Percentiles rank a stretch among this genome's conserved stretches.
Evolutionary conservation across 1,284 basidiomycete species (phyloP).

Genomic region (Ustilago xerochloae): DNA sequence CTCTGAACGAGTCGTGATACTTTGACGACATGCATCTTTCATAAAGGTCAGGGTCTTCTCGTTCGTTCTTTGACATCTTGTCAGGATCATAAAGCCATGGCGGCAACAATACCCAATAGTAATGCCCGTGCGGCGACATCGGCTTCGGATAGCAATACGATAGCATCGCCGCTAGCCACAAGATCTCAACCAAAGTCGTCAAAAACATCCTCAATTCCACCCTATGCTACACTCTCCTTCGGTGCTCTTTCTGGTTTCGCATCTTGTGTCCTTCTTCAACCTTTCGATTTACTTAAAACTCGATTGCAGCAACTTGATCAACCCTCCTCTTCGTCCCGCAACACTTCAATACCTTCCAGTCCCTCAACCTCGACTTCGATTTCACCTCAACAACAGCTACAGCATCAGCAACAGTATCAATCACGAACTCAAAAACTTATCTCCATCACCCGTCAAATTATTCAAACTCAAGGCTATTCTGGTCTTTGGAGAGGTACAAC

Average conservation of each 20-base stretch:
- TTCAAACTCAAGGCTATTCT: conserved; percentile 50
- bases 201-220: conserved; percentile 37
- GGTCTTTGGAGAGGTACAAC: conserved; percentile 66
- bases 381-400: too few relatives aligned
- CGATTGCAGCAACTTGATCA: conserved; percentile 61
- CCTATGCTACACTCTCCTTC: conserved; percentile 60
- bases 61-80: too few relatives aligned
- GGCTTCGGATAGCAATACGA: neutral
- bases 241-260: conserved; percentile 63
- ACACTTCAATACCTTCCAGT: too few relatives aligned
- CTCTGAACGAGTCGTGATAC: too few relatives aligned
- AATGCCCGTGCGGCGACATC: conserved; percentile 11
- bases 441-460: conserved; percentile 35
- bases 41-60: too few relatives aligned
- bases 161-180: neutral
- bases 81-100: neutral
- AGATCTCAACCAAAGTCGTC: neutral
- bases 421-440: conserved; percentile 45
- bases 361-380: too few relatives aligned
- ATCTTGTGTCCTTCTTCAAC: conserved; percentile 65
- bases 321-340: neutral
- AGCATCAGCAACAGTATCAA: conserved; percentile 6
- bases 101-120: neutral
- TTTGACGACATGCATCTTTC: too few relatives aligned
- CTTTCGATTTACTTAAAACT: conserved; percentile 67